Conservation (phyloP, 169 alveolate genomes). For the Theileria sp. region DNA sequence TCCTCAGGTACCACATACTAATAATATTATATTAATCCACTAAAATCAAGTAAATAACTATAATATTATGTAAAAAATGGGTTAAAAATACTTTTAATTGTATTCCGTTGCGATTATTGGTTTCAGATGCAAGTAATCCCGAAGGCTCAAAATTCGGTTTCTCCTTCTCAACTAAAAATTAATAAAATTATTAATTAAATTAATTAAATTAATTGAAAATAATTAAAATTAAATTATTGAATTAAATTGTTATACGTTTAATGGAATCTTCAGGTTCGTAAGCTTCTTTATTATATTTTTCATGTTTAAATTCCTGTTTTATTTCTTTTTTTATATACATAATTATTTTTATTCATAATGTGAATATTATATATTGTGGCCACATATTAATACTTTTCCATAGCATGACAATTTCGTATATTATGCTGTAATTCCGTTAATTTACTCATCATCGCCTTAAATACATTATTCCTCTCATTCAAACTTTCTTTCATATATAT, state of each 20-base stretch:
- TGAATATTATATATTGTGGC: neutral
- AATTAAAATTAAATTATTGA: no score
- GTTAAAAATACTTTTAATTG: conserved; percentile 67
- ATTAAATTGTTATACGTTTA: neutral
- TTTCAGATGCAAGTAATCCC: conserved; percentile 81
- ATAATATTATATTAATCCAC: no score
- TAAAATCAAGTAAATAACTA: neutral
- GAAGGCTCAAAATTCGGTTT: conserved; percentile 84
- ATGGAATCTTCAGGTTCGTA: neutral
- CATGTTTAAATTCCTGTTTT: neutral
- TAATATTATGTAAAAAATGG: no score
- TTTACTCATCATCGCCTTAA: conserved; percentile 13
- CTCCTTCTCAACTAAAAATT: conserved; percentile 29
- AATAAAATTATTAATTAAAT: no score
- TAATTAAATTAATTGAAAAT: no score
- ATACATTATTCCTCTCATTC: conserved; percentile 21
- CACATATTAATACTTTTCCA: neutral
- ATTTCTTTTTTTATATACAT: neutral
- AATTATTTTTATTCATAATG: neutral
- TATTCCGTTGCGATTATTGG: conserved; percentile 75
- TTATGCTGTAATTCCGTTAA: conserved; percentile 1
- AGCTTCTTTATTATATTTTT: neutral
- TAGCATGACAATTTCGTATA: neutral
- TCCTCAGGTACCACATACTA: conserved; percentile 83
- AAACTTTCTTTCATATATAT: conserved; percentile 25